A percentile compares a stretch with the other conserved stretches of the same genome.
These are phyloP conservation scores for Leptodermis oblonga DNA, from an alignment of 257 asterid species.

Conservation along the genomic window DNA sequence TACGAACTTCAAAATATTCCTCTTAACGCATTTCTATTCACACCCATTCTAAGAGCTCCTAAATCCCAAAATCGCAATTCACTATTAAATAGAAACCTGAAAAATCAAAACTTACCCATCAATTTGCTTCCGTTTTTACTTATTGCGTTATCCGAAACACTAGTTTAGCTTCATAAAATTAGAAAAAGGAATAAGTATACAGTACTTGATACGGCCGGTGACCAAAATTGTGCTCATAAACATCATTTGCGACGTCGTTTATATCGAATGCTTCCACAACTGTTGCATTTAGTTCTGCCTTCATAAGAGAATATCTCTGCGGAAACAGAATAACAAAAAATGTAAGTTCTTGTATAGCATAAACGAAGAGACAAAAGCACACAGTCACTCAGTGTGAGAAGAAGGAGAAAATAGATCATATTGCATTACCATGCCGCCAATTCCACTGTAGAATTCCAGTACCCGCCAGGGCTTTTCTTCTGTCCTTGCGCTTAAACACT, in stretches of 20 bases:
- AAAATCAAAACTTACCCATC: no score
- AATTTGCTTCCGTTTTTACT: neutral
- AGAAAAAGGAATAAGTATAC: neutral
- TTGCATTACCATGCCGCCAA: conserved; percentile 75
- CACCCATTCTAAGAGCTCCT: neutral
- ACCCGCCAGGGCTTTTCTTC: conserved; percentile 68
- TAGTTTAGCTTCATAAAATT: neutral
- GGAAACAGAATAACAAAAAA: neutral
- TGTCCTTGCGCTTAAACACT: conserved; percentile 39
- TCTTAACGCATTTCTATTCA: neutral
- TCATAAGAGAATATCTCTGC: conserved; percentile 70
- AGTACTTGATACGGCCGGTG: conserved; percentile 88
- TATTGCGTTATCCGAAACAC: neutral
- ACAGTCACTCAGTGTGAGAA: neutral
- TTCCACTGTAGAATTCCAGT: conserved; percentile 92
- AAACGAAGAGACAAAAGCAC: neutral
- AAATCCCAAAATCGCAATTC: neutral
- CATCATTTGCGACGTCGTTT: conserved; percentile 85
- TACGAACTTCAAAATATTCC: neutral
- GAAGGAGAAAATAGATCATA: neutral
- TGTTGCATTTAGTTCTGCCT: conserved; percentile 63
- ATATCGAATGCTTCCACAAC: conserved; percentile 93
- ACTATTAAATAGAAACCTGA: neutral
- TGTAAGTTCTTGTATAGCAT: neutral
- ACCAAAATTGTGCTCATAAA: conserved; percentile 82